These are phyloP conservation scores for Lachancea mirantina DNA, from an alignment of 805 yeast species.

Conservation along the genomic window DNA sequence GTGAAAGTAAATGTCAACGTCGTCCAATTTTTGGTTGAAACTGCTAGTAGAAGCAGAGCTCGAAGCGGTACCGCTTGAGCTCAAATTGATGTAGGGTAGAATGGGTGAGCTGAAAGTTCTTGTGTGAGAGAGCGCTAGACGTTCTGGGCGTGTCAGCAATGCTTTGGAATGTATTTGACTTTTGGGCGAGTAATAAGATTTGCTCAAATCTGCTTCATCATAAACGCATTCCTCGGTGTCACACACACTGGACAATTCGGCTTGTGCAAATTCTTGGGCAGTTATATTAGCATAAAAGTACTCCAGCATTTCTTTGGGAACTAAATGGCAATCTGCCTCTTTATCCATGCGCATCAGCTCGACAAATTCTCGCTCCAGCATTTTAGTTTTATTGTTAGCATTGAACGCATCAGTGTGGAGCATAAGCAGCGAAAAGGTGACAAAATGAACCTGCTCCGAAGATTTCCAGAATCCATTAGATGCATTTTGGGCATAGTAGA, in stretches of 20 bases:
- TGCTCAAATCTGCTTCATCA: background rate
- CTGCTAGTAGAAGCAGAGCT: conserved; percentile 12
- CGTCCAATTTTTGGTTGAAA: conserved; percentile 16
- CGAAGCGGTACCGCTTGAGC: background rate
- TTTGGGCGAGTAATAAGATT: conserved; percentile 18
- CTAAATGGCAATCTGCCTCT: conserved; percentile 22
- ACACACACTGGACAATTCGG: conserved; percentile 11
- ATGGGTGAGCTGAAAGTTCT: too few species aligned
- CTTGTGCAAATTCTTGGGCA: conserved; percentile 43
- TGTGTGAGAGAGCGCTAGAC: too few species aligned
- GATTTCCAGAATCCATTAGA: conserved; percentile 25
- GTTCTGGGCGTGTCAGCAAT: too few species aligned
- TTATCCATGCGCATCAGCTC: conserved; percentile 36
- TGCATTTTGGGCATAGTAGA: conserved; percentile 37
- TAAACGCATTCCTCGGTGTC: background rate
- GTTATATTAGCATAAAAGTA: conserved; percentile 66
- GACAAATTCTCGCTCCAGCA: conserved; percentile 57
- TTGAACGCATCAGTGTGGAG: conserved; percentile 71
- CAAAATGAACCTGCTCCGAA: conserved; percentile 51
- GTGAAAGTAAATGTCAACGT: conserved; percentile 23
- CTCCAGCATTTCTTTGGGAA: conserved; percentile 39
- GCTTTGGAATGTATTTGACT: too few species aligned
- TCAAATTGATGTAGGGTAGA: conserved; percentile 10
- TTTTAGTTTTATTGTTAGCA: conserved; percentile 56
- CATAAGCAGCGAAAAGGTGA: conserved; percentile 59